phyloP scores from a whole-genome alignment of 768 basidiomycete species.

The Lentinula guzmanii region DNA sequence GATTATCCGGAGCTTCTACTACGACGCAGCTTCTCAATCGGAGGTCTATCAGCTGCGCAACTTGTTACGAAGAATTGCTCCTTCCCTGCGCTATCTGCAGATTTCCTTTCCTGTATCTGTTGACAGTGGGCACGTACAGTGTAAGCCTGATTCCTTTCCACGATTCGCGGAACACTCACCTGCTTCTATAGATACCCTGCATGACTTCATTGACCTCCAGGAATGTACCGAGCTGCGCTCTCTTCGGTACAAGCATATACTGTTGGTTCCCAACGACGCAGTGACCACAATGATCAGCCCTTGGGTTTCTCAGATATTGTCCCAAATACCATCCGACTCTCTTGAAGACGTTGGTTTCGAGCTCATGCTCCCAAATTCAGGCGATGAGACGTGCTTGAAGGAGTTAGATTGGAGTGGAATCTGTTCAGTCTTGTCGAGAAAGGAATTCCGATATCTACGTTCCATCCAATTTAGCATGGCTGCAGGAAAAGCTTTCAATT shows the following conservation, averaged over 20 bases:
- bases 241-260: constrained; percentile 3
- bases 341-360: constrained; percentile 2
- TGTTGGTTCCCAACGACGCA: not conserved
- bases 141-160: not conserved
- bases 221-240: constrained; percentile 5
- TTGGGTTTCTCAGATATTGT: not conserved
- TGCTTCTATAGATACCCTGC: not conserved
- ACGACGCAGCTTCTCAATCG: not conserved
- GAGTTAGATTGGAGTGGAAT: constrained; percentile 3
- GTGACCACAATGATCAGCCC: not conserved
- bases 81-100: not conserved
- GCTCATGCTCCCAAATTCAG: not conserved
- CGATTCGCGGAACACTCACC: not conserved
- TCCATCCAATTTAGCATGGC: constrained; percentile 1
- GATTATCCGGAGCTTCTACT: constrained; percentile 3
- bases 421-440: not conserved
- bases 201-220: not conserved
- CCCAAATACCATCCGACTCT: not conserved
- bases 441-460: not conserved
- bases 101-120: not conserved
- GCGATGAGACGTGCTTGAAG: constrained; percentile 2
- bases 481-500: not conserved
- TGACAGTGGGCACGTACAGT: not conserved
- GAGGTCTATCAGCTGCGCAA: not conserved
- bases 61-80: not conserved